A percentile compares a stretch with the other conserved stretches of the same genome.
phyloP scores from a whole-genome alignment of 2,329 filamentous ascomycete species.

The Cladosporium phlei region DNA sequence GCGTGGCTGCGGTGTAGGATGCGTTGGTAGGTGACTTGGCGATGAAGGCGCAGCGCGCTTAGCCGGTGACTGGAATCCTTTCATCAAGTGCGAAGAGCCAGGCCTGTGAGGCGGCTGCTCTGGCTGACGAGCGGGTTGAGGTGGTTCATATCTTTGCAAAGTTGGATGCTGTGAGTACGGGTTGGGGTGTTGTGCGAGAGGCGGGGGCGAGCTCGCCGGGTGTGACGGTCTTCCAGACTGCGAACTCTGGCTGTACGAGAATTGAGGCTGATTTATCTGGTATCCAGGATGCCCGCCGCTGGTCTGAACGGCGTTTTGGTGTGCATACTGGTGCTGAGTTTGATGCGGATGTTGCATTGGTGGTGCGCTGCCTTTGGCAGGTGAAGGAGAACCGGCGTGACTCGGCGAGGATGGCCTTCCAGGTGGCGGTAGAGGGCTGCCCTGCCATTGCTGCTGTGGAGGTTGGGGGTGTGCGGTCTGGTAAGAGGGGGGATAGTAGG shows the following conservation, averaged over 20 bases:
- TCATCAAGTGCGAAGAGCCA: slow-evolving; percentile 26
- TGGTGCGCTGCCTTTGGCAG: slow-evolving; percentile 21
- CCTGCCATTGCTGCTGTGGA: slow-evolving; percentile 29
- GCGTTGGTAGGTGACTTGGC: background rate
- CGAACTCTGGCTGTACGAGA: background rate
- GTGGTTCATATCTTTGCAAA: slow-evolving; percentile 10
- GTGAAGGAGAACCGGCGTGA: slow-evolving; percentile 20
- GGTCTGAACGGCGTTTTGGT: slow-evolving; percentile 29
- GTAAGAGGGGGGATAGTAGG: slow-evolving; percentile 6
- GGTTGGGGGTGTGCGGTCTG: slow-evolving; percentile 16
- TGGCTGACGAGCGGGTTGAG: slow-evolving; percentile 10
- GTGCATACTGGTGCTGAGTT: slow-evolving; percentile 50
- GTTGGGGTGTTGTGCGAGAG: background rate
- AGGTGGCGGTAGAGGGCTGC: slow-evolving; percentile 23
- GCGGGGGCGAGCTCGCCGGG: slow-evolving; percentile 7
- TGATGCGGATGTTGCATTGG: slow-evolving; percentile 24
- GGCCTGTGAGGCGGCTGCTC: slow-evolving; percentile 14
- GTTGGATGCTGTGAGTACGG: slow-evolving; percentile 15
- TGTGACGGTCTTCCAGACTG: background rate
- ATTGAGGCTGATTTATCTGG: slow-evolving; percentile 1
- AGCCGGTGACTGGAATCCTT: slow-evolving; percentile 28
- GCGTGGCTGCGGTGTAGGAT: slow-evolving; percentile 12
- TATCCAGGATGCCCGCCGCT: slow-evolving; percentile 23
- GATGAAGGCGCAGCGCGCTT: slow-evolving; percentile 20
- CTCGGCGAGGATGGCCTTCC: slow-evolving; percentile 18